These are phyloP conservation scores for Ophiostoma australiae DNA, from an alignment of 2,329 filamentous ascomycete genomes.

Conservation along the genomic window DNA sequence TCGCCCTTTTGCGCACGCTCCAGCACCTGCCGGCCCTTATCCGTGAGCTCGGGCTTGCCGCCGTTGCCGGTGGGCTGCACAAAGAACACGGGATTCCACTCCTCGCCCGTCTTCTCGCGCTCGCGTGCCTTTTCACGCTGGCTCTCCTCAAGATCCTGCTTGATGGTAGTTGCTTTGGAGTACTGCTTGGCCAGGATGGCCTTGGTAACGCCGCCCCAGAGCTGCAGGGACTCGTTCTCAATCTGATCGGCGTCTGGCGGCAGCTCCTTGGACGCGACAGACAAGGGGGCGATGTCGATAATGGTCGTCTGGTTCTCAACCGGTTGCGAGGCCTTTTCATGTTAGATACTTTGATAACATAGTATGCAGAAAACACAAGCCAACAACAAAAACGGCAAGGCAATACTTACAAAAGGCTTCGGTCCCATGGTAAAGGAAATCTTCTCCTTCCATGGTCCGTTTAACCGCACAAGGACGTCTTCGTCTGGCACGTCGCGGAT, in stretches of 20 bases:
- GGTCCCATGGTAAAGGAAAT: slow-evolving; percentile 57
- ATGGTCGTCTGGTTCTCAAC: slow-evolving; percentile 64
- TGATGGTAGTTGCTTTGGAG: slow-evolving; percentile 74
- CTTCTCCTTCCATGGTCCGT: slow-evolving; percentile 79
- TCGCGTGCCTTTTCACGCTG: slow-evolving; percentile 82
- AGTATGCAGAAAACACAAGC: background rate
- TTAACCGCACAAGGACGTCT: slow-evolving; percentile 75
- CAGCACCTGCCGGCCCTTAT: slow-evolving; percentile 48
- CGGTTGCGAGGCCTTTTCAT: slow-evolving; percentile 40
- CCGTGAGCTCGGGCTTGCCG: slow-evolving; percentile 52
- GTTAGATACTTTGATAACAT: background rate
- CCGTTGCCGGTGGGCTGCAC: slow-evolving; percentile 53
- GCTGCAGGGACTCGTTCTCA: slow-evolving; percentile 79
- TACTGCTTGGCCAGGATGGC: slow-evolving; percentile 82
- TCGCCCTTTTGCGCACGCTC: slow-evolving; percentile 50
- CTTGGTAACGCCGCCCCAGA: slow-evolving; percentile 83
- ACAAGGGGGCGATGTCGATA: slow-evolving; percentile 81
- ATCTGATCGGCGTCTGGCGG: slow-evolving; percentile 76
- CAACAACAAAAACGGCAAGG: background rate
- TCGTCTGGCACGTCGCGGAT: slow-evolving; percentile 83
- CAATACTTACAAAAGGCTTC: slow-evolving; percentile 54
- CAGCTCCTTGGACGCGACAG: slow-evolving; percentile 70
- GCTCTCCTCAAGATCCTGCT: slow-evolving; percentile 85
- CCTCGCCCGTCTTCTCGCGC: slow-evolving; percentile 62
- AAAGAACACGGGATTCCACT: slow-evolving; percentile 89